Base-by-base conservation (phyloP, 2,329 filamentous ascomycete species). In the Passalora sequoiae region DNA sequence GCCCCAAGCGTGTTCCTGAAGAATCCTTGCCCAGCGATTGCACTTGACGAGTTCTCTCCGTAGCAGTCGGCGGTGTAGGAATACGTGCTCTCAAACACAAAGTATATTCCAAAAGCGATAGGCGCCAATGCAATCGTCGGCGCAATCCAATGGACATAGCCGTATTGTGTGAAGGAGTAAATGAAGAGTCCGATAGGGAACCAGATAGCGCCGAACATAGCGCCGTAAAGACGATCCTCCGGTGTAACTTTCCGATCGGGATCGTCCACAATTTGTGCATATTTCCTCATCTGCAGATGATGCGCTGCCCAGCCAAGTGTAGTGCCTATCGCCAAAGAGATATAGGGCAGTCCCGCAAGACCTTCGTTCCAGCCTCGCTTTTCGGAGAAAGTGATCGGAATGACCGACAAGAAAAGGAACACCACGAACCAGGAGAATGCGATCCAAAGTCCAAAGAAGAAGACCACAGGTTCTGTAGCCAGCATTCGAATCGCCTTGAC, bases 111-210 rank as follows among this genome's bases (percentile, higher is more conserved):
- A 43, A 75, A 68, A 3, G 71, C 66, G 39, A 76, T 76, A 6
- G 70, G 69, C 0, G 67, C 71, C 2, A 76, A 66, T 10, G 68
- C 70, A 38, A 76, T 69, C 22, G 67, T 61, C 1, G 73, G 73
- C 0, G 68, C 73, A 38, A 74, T 68, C 73, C 73, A 76, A 39
- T 56, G 61, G 1, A 76, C 56, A 40, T 67, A 64, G 4, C 60
- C 66, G 56, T 76, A 76, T 55, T 76, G 73, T 1, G 72, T 75
- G 64, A 75, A 76, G 28, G 64, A 68, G 66, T 76, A 76, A 57
- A 76, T 71, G 64, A 74, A 74, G 2, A 74, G 65, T 12, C 71
- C 71, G 32, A 73, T 56, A 10, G 71, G 71, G 9, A 74, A 62
- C 62, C 65, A 71, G 48, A 71, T 50, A 17, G 70, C 68, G 17